These are phyloP conservation scores for Candida bentonensis DNA, from an alignment of 805 yeast species.

Conservation along the genomic window DNA sequence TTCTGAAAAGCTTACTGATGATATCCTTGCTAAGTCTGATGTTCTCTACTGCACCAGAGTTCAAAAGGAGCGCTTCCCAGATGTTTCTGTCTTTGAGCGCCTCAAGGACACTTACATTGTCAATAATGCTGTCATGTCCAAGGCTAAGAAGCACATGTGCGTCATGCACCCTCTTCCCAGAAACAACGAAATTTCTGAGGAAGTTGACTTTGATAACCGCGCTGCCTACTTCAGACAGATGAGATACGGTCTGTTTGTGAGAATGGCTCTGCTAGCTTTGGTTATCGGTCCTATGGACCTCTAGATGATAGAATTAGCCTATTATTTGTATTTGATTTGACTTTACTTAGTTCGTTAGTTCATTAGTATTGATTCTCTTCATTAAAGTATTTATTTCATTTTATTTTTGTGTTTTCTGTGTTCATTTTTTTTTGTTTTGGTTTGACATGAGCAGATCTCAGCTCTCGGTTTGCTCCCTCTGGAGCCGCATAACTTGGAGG, in stretches of 20 bases:
- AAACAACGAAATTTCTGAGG: slow-evolving; percentile 90
- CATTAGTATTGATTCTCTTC: slow-evolving; percentile 1
- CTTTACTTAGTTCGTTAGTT: slow-evolving; percentile 5
- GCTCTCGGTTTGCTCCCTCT: too few relatives aligned
- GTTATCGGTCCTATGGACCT: slow-evolving; percentile 83
- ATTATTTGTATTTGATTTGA: neutral
- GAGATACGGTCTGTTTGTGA: slow-evolving; percentile 94
- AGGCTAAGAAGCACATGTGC: slow-evolving; percentile 97
- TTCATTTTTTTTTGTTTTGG: slow-evolving; percentile 7
- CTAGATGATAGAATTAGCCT: slow-evolving; percentile 17
- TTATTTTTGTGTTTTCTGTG: slow-evolving; percentile 5
- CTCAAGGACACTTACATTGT: slow-evolving; percentile 85
- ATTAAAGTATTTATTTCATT: slow-evolving; percentile 1
- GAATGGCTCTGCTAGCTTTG: slow-evolving; percentile 98
- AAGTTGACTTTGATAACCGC: slow-evolving; percentile 97
- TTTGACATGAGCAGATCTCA: too few relatives aligned
- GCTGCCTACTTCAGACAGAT: slow-evolving; percentile 99
- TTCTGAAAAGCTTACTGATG: slow-evolving; percentile 66
- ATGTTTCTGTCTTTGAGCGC: slow-evolving; percentile 63
- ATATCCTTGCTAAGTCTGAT: slow-evolving; percentile 77
- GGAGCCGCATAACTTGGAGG: too few relatives aligned
- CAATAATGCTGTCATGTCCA: slow-evolving; percentile 77
- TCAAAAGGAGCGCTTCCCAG: slow-evolving; percentile 88
- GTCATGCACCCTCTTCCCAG: slow-evolving; percentile 99
- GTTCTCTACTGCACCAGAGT: slow-evolving; percentile 96